These are phyloP conservation scores for Zalaria obscura DNA, from an alignment of 2,329 filamentous ascomycete species.

Conservation along the genomic window DNA sequence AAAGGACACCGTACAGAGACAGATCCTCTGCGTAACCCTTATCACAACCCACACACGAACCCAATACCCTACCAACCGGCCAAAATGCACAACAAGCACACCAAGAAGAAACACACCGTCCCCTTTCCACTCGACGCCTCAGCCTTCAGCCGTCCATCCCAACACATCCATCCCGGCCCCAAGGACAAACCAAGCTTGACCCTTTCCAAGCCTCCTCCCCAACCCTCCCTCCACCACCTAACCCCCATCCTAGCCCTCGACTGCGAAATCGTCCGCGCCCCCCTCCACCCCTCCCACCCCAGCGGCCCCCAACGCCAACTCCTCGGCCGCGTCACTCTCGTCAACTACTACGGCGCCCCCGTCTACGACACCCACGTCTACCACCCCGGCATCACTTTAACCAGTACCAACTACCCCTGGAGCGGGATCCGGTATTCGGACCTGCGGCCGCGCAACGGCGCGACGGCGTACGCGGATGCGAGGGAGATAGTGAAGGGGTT, in stretches of 20 bases:
- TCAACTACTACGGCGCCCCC: not conserved
- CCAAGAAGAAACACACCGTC: too few species aligned
- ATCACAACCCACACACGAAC: too few species aligned
- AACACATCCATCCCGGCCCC: too few species aligned
- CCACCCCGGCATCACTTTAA: not conserved
- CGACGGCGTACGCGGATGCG: not conserved
- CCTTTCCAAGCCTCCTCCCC: not conserved
- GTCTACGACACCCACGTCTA: not conserved
- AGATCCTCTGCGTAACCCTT: too few species aligned
- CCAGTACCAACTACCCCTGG: not conserved
- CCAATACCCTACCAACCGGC: too few species aligned
- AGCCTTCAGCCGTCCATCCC: too few species aligned
- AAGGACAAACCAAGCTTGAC: too few species aligned
- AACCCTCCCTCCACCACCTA: not conserved
- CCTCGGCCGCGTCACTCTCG: not conserved
- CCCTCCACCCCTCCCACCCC: too few species aligned
- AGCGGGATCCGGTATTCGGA: not conserved
- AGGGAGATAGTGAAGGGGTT: not conserved
- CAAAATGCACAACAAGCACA: too few species aligned
- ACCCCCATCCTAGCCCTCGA: not conserved
- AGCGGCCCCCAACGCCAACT: not conserved
- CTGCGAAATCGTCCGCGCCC: not conserved
- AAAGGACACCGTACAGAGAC: too few species aligned
- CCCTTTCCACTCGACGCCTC: too few species aligned
- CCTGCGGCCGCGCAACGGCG: not conserved